Evolutionary conservation across 805 yeast genomes (phyloP).

Genomic region (Wickerhamiella sergipiensis): DNA sequence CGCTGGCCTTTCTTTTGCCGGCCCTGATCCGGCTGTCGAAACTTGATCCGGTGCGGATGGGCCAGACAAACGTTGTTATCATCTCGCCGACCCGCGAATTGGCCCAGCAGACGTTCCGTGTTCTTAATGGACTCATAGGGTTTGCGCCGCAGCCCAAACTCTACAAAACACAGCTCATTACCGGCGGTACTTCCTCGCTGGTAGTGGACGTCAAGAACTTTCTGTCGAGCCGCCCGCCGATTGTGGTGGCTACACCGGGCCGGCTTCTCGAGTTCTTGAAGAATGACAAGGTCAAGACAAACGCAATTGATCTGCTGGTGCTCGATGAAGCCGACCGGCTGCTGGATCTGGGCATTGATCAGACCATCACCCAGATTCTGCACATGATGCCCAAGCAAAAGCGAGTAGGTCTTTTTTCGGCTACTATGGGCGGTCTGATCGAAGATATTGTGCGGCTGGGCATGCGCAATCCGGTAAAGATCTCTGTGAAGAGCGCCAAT

Average conservation of each 20-base stretch:
- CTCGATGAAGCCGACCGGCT: constrained; percentile 90
- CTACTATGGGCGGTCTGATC: constrained; percentile 79
- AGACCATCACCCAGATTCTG: constrained; percentile 55
- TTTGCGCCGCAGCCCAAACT: constrained; percentile 24
- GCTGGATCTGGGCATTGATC: constrained; percentile 61
- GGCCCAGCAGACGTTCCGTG: constrained; percentile 43
- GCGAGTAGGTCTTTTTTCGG: constrained; percentile 87
- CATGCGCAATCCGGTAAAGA: constrained; percentile 81
- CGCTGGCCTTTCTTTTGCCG: constrained; percentile 80
- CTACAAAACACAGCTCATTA: constrained; percentile 24
- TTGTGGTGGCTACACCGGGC: constrained; percentile 88
- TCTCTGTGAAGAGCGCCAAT: constrained; percentile 44
- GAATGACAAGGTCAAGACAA: constrained; percentile 43
- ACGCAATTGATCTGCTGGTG: constrained; percentile 56
- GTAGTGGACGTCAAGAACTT: constrained; percentile 54
- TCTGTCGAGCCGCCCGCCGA: constrained; percentile 44
- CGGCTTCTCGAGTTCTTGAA: constrained; percentile 59
- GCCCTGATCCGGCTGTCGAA: constrained; percentile 27
- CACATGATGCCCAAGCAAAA: constrained; percentile 73
- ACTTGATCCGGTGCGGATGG: constrained; percentile 28
- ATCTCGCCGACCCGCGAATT: constrained; percentile 57
- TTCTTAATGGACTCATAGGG: constrained; percentile 44
- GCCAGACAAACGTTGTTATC: constrained; percentile 58
- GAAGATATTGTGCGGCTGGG: constrained; percentile 72
- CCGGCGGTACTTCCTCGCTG: constrained; percentile 33